These are phyloP conservation scores for Coprinellus micaceus DNA, from an alignment of 768 basidiomycete genomes.

Conservation along the genomic window DNA sequence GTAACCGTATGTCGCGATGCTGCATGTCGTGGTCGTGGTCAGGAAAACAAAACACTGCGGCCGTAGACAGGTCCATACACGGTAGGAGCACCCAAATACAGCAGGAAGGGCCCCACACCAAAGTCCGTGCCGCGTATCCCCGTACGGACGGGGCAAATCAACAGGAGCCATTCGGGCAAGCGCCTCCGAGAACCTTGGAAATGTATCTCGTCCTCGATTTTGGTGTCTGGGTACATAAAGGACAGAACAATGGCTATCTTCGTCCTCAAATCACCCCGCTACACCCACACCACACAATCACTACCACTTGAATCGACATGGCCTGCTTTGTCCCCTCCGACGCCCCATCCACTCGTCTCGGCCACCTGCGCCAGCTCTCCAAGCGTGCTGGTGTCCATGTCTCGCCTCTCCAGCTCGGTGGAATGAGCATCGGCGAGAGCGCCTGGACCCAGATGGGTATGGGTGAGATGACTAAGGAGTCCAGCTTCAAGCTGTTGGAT, in stretches of 20 bases:
- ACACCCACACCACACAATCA: background rate
- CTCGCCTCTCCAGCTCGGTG: constrained; percentile 47
- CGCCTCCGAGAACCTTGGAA: no score
- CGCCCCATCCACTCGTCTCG: constrained; percentile 27
- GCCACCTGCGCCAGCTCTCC: constrained; percentile 36
- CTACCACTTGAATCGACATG: background rate
- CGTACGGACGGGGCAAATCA: no score
- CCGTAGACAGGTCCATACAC: no score
- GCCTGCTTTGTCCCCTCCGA: constrained; percentile 16
- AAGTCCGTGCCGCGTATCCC: no score
- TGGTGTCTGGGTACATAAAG: background rate
- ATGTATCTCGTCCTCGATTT: no score
- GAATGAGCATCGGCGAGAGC: constrained; percentile 43
- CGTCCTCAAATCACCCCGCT: background rate
- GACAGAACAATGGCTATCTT: background rate
- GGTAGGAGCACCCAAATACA: no score
- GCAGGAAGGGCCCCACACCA: no score
- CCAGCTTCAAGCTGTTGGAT: constrained; percentile 40
- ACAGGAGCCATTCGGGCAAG: no score
- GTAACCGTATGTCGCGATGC: no score
- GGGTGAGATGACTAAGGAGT: constrained; percentile 36
- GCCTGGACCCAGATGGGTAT: constrained; percentile 30
- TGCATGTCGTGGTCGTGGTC: no score
- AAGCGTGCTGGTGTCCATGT: constrained; percentile 43
- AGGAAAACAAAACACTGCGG: no score